A percentile compares a stretch with the other conserved stretches of the same genome.
Evolutionary conservation across 106 monocot species (phyloP).

Genomic region (Acorus gramineus): DNA sequence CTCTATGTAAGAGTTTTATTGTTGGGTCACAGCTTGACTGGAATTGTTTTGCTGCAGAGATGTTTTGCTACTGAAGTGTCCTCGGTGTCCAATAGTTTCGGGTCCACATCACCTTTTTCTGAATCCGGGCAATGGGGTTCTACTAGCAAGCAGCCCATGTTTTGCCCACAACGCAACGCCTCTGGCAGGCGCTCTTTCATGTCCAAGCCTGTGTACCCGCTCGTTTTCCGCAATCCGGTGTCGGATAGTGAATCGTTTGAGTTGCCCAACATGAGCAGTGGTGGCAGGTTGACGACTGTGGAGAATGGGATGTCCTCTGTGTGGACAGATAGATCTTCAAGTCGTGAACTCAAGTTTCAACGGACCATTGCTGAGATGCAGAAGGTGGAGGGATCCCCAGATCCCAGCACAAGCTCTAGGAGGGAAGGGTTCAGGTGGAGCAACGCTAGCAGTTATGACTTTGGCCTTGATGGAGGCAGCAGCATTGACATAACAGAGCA

Average conservation of each 20-base stretch:
- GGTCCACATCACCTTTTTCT: slow-evolving; percentile 50
- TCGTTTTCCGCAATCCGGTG: slow-evolving; percentile 65
- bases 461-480: slow-evolving; percentile 58
- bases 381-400: slow-evolving; percentile 51
- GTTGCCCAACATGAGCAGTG: slow-evolving; percentile 22
- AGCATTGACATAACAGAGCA: slow-evolving; percentile 33
- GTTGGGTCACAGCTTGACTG: too few species aligned
- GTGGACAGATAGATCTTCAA: slow-evolving; percentile 36
- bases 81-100: slow-evolving; percentile 44
- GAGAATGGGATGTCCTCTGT: slow-evolving; percentile 18
- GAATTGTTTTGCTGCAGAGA: slow-evolving; percentile 22
- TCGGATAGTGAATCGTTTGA: slow-evolving; percentile 39
- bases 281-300: slow-evolving; percentile 18
- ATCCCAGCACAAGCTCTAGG: slow-evolving; percentile 34
- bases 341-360: slow-evolving; percentile 59
- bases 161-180: slow-evolving; percentile 33
- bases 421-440: slow-evolving; percentile 83
- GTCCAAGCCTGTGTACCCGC: slow-evolving; percentile 86
- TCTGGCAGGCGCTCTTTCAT: slow-evolving; percentile 76
- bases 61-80: slow-evolving; percentile 22
- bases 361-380: slow-evolving; percentile 37
- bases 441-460: slow-evolving; percentile 64
- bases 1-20: too few species aligned
- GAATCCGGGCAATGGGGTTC: slow-evolving; percentile 57
- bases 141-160: slow-evolving; percentile 38